Conservation (phyloP, 1,139 yeast genomes). For the Kodamaea derodonti region DNA sequence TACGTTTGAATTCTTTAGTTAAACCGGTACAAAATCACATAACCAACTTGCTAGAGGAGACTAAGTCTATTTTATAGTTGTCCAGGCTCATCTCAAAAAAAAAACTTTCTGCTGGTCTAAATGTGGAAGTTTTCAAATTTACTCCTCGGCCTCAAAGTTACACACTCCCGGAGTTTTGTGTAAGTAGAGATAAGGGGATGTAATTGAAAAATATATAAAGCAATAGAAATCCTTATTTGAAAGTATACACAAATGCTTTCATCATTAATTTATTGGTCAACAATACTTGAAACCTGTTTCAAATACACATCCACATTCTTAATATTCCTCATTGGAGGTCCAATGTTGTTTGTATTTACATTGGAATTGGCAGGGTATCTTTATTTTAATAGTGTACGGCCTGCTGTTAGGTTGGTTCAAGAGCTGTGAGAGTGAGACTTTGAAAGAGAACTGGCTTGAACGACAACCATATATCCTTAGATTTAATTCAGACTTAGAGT, state of each 20-base stretch:
- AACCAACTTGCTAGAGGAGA: background rate
- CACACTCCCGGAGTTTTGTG: conserved; percentile 2
- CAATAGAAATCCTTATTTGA: background rate
- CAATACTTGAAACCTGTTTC: conserved; percentile 5
- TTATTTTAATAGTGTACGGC: conserved; percentile 7
- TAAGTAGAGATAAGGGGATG: conserved; percentile 1
- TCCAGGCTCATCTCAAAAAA: background rate
- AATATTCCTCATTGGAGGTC: conserved; percentile 9
- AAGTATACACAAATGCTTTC: background rate
- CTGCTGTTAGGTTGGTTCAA: background rate
- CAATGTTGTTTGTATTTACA: conserved; percentile 8
- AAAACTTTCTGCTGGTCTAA: background rate
- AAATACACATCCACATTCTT: conserved; percentile 7
- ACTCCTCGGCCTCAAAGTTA: background rate
- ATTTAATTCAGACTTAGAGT: too few relatives aligned
- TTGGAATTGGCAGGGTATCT: conserved; percentile 9
- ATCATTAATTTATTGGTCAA: conserved; percentile 2
- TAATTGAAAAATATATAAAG: background rate
- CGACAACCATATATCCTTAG: too few relatives aligned
- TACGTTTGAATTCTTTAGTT: background rate
- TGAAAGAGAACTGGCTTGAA: too few relatives aligned
- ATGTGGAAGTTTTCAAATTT: too few relatives aligned
- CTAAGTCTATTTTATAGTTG: too few relatives aligned
- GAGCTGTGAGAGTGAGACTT: too few relatives aligned
- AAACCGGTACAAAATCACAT: too few relatives aligned